A percentile compares a stretch with the other conserved stretches of the same genome.
These are phyloP conservation scores for Juglanconis oblonga DNA, from an alignment of 2,329 filamentous ascomycete genomes.

Conservation along the genomic window DNA sequence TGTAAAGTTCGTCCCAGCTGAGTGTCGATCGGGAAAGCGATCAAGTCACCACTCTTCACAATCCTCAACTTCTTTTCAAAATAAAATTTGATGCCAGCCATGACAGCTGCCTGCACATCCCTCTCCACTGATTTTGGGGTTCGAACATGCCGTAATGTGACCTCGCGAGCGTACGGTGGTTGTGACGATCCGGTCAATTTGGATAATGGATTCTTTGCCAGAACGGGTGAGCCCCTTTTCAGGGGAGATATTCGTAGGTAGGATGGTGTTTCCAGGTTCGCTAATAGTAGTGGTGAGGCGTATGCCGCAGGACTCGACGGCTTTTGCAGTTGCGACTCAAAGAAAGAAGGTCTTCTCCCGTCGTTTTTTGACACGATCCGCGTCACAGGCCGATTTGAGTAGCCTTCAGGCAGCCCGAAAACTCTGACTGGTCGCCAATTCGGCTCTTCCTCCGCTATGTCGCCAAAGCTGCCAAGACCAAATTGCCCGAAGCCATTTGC, in stretches of 20 bases:
- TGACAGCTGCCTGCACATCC: conserved; percentile 78
- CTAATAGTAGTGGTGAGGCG: conserved; percentile 80
- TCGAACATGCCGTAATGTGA: conserved; percentile 83
- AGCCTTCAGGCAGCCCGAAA: conserved; percentile 81
- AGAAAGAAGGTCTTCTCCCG: conserved; percentile 56
- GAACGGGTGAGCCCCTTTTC: conserved; percentile 45
- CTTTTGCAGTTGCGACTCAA: conserved; percentile 65
- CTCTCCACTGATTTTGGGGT: conserved; percentile 87
- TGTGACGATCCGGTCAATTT: conserved; percentile 54
- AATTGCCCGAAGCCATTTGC: conserved; percentile 64
- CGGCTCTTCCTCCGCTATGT: conserved; percentile 57
- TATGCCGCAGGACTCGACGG: conserved; percentile 62
- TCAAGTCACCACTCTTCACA: conserved; percentile 80
- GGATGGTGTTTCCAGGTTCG: conserved; percentile 76
- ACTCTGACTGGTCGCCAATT: conserved; percentile 83
- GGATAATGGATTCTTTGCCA: conserved; percentile 50
- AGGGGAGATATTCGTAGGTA: conserved; percentile 77
- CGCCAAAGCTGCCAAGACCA: conserved; percentile 65
- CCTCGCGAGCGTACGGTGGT: conserved; percentile 66
- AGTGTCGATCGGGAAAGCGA: conserved; percentile 86
- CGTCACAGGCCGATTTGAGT: conserved; percentile 58
- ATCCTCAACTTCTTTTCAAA: conserved; percentile 82
- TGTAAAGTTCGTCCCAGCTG: conserved; percentile 78
- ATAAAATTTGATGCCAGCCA: conserved; percentile 82
- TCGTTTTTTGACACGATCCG: conserved; percentile 55